A percentile compares a stretch with the other conserved stretches of the same genome.
Evolutionary conservation across 2,329 filamentous ascomycete genomes (phyloP).

Genomic region (Fusarium proliferatum): DNA sequence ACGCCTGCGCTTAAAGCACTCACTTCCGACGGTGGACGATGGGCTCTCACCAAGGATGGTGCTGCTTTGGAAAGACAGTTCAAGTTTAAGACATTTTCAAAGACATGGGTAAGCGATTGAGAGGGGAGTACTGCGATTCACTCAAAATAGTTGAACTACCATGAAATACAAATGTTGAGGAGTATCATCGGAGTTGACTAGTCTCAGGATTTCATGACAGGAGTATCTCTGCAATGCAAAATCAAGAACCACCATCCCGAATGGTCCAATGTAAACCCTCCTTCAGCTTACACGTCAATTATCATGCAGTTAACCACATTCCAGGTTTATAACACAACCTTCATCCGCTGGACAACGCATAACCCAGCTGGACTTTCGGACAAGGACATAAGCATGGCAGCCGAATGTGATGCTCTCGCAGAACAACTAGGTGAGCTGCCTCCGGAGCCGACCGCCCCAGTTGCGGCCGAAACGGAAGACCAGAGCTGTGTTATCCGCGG

Average conservation of each 20-base stretch:
- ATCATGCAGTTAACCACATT: background rate
- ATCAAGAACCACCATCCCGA: constrained; percentile 78
- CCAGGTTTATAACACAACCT: constrained; percentile 76
- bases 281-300: background rate
- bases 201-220: constrained; percentile 79
- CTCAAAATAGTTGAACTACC: background rate
- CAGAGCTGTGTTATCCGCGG: constrained; percentile 53
- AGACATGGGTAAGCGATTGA: constrained; percentile 67
- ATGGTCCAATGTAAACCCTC: constrained; percentile 72
- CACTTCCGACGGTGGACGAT: constrained; percentile 55
- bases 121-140: background rate
- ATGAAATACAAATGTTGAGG: background rate
- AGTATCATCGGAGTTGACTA: constrained; percentile 5
- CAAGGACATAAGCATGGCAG: constrained; percentile 72
- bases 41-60: constrained; percentile 63
- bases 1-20: constrained; percentile 53
- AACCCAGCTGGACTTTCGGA: constrained; percentile 71
- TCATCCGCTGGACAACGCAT: constrained; percentile 80
- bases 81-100: constrained; percentile 73
- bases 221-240: constrained; percentile 74
- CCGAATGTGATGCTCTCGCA: constrained; percentile 70
- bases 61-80: constrained; percentile 69
- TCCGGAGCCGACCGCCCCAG: constrained; percentile 41
- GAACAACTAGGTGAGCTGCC: constrained; percentile 65
- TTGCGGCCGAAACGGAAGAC: constrained; percentile 36